A percentile compares a stretch with the other conserved stretches of the same genome.
These are phyloP conservation scores for Arthrinium phaeospermum DNA, from an alignment of 2,329 filamentous ascomycete species.

Conservation along the genomic window DNA sequence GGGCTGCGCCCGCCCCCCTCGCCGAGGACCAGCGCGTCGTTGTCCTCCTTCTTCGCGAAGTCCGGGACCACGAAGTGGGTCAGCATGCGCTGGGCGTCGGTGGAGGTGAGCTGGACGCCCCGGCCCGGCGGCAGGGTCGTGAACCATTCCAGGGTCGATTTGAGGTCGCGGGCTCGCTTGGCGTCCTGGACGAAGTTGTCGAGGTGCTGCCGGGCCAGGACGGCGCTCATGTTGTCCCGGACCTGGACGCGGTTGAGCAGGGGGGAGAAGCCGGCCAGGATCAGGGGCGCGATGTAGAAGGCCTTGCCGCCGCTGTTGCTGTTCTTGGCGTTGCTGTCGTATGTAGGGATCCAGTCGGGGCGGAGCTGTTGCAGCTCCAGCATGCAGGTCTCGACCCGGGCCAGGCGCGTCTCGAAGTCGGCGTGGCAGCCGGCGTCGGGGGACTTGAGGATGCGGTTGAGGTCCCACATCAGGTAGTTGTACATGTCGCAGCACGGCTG, in stretches of 20 bases:
- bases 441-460: not conserved
- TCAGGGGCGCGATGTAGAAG: not conserved
- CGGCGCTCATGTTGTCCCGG: not conserved
- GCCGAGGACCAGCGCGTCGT: not conserved
- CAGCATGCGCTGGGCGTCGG: not conserved
- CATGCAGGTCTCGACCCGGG: not conserved
- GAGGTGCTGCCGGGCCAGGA: not conserved
- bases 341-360: not conserved
- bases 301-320: not conserved
- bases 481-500: not conserved
- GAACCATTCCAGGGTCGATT: not conserved
- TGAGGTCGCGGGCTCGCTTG: not conserved
- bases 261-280: not conserved
- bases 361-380: not conserved
- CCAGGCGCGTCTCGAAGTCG: not conserved
- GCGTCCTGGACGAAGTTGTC: not conserved
- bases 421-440: not conserved
- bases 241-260: not conserved
- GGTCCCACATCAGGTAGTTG: not conserved
- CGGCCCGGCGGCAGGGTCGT: not conserved
- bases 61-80: not conserved
- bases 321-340: not conserved
- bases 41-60: not conserved
- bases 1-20: not conserved
- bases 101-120: not conserved